Conservation (phyloP, 2,329 filamentous ascomycete species). For the Aureobasidium sp. region DNA sequence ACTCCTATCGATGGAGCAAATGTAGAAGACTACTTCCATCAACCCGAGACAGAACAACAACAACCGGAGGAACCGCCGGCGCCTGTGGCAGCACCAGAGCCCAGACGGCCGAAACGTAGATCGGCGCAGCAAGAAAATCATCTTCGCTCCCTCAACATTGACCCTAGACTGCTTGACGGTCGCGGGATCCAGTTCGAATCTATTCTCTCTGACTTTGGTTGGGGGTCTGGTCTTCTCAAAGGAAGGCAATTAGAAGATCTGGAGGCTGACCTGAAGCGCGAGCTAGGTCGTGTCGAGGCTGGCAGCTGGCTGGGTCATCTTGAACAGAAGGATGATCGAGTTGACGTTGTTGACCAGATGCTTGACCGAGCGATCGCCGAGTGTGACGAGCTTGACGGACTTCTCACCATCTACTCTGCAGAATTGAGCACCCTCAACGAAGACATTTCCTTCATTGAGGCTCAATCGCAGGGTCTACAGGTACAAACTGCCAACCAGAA, state of each 20-base stretch:
- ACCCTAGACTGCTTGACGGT: conserved; percentile 65
- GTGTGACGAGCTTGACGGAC: conserved; percentile 90
- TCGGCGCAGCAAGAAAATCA: conserved; percentile 72
- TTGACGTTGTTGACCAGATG: conserved; percentile 74
- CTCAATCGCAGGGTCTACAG: conserved; percentile 91
- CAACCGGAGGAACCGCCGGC: conserved; percentile 18
- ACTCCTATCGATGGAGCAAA: not conserved
- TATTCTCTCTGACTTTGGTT: conserved; percentile 79
- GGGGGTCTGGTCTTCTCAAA: conserved; percentile 70
- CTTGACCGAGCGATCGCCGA: conserved; percentile 84
- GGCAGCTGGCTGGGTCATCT: conserved; percentile 81
- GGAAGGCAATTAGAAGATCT: conserved; percentile 69
- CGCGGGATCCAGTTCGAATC: conserved; percentile 72
- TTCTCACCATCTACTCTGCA: conserved; percentile 88
- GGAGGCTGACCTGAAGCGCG: conserved; percentile 73
- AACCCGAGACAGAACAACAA: conserved; percentile 18
- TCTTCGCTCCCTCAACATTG: conserved; percentile 67
- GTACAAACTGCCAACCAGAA: conserved; percentile 97
- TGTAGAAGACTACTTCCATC: conserved; percentile 10
- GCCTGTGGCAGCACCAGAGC: conserved; percentile 11
- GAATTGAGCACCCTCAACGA: conserved; percentile 90
- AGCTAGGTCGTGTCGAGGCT: conserved; percentile 83
- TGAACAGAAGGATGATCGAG: conserved; percentile 80
- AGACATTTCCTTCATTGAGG: conserved; percentile 94
- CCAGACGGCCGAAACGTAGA: conserved; percentile 39